A percentile compares a stretch with the other conserved stretches of the same genome.
These are phyloP conservation scores for Annulohypoxylon nitens DNA, from an alignment of 495 filamentous ascomycete species.

Conservation along the genomic window DNA sequence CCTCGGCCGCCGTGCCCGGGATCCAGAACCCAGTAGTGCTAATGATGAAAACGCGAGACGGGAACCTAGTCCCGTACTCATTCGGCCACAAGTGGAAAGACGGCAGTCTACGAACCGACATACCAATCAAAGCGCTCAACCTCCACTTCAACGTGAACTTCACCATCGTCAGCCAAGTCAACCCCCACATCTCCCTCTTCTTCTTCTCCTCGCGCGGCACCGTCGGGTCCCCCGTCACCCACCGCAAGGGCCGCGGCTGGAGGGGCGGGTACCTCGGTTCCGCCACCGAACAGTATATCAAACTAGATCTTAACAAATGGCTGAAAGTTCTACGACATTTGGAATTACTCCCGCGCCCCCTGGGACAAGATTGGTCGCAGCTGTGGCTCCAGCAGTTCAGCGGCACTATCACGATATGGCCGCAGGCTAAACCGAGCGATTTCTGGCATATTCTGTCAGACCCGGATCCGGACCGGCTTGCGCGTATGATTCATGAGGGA, in stretches of 20 bases:
- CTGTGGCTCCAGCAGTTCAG: slow-evolving; percentile 96
- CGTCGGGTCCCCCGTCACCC: slow-evolving; percentile 93
- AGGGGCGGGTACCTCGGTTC: slow-evolving; percentile 92
- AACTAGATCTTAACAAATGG: slow-evolving; percentile 96
- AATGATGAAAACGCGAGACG: slow-evolving; percentile 89
- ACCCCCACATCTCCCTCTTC: slow-evolving; percentile 97
- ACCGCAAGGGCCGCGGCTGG: slow-evolving; percentile 94
- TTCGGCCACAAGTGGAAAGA: slow-evolving; percentile 99
- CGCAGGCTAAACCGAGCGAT: slow-evolving; percentile 78
- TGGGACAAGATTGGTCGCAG: slow-evolving; percentile 97
- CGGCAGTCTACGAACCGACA: slow-evolving; percentile 91
- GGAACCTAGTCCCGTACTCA: slow-evolving; percentile 81
- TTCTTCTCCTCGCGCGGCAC: slow-evolving; percentile 95
- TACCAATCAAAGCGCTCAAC: slow-evolving; percentile 92
- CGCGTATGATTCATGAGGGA: slow-evolving; percentile 88
- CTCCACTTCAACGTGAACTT: slow-evolving; percentile 98
- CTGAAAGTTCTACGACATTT: slow-evolving; percentile 92
- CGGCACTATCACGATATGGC: slow-evolving; percentile 96
- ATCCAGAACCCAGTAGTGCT: slow-evolving; percentile 96
- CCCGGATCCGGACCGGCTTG: slow-evolving; percentile 78
- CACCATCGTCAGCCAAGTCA: slow-evolving; percentile 94
- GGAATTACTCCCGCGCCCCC: slow-evolving; percentile 86
- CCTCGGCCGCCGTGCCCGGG: slow-evolving; percentile 94
- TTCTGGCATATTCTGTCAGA: slow-evolving; percentile 90
- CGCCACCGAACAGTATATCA: slow-evolving; percentile 94